These are phyloP conservation scores for Peronospora belbahrii DNA, from an alignment of 352 stramenopile species.

Conservation along the genomic window DNA sequence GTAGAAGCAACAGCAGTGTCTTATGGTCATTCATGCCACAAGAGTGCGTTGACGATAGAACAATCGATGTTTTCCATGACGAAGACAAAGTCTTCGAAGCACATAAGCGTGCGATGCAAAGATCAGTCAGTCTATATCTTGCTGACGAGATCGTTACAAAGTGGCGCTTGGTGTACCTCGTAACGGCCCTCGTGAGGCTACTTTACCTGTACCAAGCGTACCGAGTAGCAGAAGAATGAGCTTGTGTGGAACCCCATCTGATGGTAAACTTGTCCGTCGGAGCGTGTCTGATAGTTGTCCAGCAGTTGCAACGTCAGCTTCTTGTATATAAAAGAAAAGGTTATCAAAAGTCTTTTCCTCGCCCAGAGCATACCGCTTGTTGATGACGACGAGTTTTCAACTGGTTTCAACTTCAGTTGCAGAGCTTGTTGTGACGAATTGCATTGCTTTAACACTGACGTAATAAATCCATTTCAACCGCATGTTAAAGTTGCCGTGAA, in stretches of 20 bases:
- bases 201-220: slow-evolving; percentile 86
- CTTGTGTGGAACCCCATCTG: slow-evolving; percentile 86
- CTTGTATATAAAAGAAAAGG: slow-evolving; percentile 87
- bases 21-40: slow-evolving; percentile 43
- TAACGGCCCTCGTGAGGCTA: slow-evolving; percentile 84
- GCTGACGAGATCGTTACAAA: slow-evolving; percentile 67
- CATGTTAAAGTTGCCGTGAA: no score
- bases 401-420: slow-evolving; percentile 6
- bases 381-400: slow-evolving; percentile 8
- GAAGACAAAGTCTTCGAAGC: slow-evolving; percentile 84
- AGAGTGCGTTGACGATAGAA: slow-evolving; percentile 54
- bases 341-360: slow-evolving; percentile 86
- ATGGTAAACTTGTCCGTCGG: slow-evolving; percentile 85
- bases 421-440: no score
- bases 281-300: slow-evolving; percentile 47
- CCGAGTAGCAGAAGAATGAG: slow-evolving; percentile 82
- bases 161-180: slow-evolving; percentile 66
- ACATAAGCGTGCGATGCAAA: slow-evolving; percentile 70
- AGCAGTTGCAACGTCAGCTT: slow-evolving; percentile 54
- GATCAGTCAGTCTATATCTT: slow-evolving; percentile 81
- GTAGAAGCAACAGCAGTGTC: background rate
- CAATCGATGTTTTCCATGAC: slow-evolving; percentile 89
- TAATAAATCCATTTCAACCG: no score
- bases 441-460: no score
- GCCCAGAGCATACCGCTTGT: slow-evolving; percentile 75